Conservation (phyloP, 805 yeast species). For the Myxozyma neotropica region DNA sequence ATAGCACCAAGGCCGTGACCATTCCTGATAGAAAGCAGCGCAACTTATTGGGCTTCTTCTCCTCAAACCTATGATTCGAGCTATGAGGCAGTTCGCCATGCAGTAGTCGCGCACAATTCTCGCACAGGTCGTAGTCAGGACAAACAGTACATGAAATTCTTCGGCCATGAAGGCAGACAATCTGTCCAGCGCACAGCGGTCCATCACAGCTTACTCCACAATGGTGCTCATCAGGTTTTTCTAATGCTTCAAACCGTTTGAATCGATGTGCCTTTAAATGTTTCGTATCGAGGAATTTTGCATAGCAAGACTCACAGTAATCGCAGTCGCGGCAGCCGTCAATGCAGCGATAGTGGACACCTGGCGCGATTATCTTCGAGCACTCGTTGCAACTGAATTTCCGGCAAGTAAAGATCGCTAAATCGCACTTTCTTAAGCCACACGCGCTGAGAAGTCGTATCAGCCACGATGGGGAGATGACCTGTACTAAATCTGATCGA, state of each 20-base stretch:
- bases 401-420: neutral
- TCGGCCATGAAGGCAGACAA: neutral
- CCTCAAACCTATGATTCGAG: neutral
- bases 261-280: neutral
- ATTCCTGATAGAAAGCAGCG: neutral
- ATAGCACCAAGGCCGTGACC: neutral
- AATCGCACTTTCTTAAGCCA: neutral
- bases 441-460: neutral
- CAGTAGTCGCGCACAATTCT: slow-evolving; percentile 1
- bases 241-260: neutral
- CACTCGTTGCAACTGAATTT: slow-evolving; percentile 1
- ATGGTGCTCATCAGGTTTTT: slow-evolving; percentile 1
- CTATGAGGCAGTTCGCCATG: neutral
- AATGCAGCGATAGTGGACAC: neutral
- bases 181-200: neutral
- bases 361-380: neutral
- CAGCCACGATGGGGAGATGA: neutral
- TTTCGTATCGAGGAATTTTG: neutral
- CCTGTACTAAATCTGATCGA: neutral
- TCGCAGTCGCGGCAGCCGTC: neutral
- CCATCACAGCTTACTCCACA: slow-evolving; percentile 5
- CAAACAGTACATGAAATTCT: neutral
- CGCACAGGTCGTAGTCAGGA: slow-evolving; percentile 1
- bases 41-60: neutral
- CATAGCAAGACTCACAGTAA: neutral